Conservation (phyloP, 495 filamentous ascomycete species). For the Opeltia flavorubescens region DNA sequence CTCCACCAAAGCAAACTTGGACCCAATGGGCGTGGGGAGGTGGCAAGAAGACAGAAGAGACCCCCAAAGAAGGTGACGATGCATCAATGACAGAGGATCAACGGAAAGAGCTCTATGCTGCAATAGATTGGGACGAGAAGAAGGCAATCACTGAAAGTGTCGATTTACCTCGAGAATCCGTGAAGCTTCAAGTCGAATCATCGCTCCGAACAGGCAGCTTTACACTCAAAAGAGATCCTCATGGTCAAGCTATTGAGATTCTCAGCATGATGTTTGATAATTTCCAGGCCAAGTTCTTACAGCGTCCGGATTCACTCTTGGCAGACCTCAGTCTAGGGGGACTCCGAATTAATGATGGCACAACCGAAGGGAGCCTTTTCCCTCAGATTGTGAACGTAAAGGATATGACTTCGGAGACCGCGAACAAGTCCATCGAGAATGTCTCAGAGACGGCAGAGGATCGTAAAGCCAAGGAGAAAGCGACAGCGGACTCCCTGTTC, state of each 20-base stretch:
- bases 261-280: slow-evolving; percentile 85
- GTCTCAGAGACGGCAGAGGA: slow-evolving; percentile 35
- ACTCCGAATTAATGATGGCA: slow-evolving; percentile 88
- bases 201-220: slow-evolving; percentile 87
- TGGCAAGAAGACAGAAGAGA: slow-evolving; percentile 52
- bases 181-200: slow-evolving; percentile 84
- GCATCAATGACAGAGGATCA: slow-evolving; percentile 86
- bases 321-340: slow-evolving; percentile 81
- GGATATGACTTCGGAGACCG: slow-evolving; percentile 49
- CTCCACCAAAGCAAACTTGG: slow-evolving; percentile 59
- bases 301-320: slow-evolving; percentile 80
- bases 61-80: slow-evolving; percentile 48
- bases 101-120: slow-evolving; percentile 89
- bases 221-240: slow-evolving; percentile 76
- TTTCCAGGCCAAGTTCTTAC: slow-evolving; percentile 74
- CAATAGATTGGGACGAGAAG: slow-evolving; percentile 98
- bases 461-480: slow-evolving; percentile 22
- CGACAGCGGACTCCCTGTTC: slow-evolving; percentile 71
- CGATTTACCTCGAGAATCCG: slow-evolving; percentile 74
- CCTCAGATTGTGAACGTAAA: slow-evolving; percentile 93
- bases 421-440: slow-evolving; percentile 41
- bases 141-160: slow-evolving; percentile 73
- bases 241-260: slow-evolving; percentile 62
- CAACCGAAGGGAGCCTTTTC: slow-evolving; percentile 75
- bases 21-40: slow-evolving; percentile 64